Base-by-base conservation (phyloP, 2,329 filamentous ascomycete genomes). In the Venturiaceae sp. region DNA sequence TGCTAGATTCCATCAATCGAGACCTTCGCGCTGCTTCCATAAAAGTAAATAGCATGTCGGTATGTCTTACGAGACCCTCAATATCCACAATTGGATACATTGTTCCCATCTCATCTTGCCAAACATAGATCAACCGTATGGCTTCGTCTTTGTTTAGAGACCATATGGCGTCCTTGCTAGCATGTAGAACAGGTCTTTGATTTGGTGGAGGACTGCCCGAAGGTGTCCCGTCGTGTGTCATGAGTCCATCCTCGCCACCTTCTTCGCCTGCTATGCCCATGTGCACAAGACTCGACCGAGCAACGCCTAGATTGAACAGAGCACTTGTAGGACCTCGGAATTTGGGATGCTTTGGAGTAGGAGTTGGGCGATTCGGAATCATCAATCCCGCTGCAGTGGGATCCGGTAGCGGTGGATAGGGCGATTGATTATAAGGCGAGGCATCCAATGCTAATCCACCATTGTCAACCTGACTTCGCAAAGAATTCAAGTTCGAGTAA, bases 51-150 rank as follows among this genome's bases (percentile, higher is more conserved):
- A 96, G 75, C 60, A 80, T 79, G 62, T 82, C 84, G 6, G 86
- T 85, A 68, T 95, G 88, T 5, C 77, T 76, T 37, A 88, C 84
- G 39, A 95, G 76, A 44, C 80, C 79, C 44, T 87, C 82, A 36
- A 95, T 87, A 64, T 89, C 82, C 52, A 95, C 71, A 3, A 96
- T 82, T 0, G 92, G 92, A 69, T 95, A 96, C 90, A 96, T 95
- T 66, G 92, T 82, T 46, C 90, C 90, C 66, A 95, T 86, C 69
- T 96, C 92, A 65, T 96, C 91, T 64, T 95, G 88, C 67, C 94
- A 92, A 0, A 95, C 77, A 14, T 83, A 80, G 63, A 89, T 90
- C 14, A 96, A 74, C 1, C 90, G 83, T 21, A 92, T 71, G 66
- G 94, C 89, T 67, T 96, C 91, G 36, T 91, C 84, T 66, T 86